phyloP scores from a whole-genome alignment of 805 yeast species.

The Cyberlindnera americana region DNA sequence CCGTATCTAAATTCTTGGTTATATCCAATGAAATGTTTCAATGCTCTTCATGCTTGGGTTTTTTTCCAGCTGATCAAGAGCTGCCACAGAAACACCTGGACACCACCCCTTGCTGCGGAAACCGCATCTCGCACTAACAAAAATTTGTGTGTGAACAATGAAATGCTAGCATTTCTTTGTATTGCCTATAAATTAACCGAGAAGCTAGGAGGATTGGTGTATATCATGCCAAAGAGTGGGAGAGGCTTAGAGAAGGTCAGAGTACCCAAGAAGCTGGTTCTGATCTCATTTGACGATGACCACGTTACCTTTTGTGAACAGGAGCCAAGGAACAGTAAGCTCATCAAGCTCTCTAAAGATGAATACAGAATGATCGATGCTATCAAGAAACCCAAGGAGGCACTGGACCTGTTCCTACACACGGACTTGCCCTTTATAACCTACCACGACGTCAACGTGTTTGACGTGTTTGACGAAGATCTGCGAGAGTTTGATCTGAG shows the following conservation, averaged over 20 bases:
- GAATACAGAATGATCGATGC: background rate
- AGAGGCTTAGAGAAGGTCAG: background rate
- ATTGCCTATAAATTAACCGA: too few species aligned
- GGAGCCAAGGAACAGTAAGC: conserved; percentile 7
- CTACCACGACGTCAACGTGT: conserved; percentile 21
- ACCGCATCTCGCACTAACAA: too few species aligned
- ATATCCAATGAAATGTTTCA: too few species aligned
- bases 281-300: conserved; percentile 9
- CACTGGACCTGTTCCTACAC: conserved; percentile 12
- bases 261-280: conserved; percentile 13
- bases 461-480: conserved; percentile 18
- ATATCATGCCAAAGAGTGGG: too few species aligned
- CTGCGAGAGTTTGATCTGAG: conserved; percentile 7
- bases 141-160: too few species aligned
- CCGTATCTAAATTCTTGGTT: too few species aligned
- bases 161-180: too few species aligned
- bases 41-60: too few species aligned
- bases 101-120: too few species aligned
- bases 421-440: conserved; percentile 24
- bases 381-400: conserved; percentile 7
- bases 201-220: too few species aligned
- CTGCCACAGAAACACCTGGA: too few species aligned
- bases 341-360: conserved; percentile 11
- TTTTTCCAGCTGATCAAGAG: too few species aligned
- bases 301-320: conserved; percentile 10